Percentiles rank a stretch among this genome's conserved stretches.
These are phyloP conservation scores for Skeletonema potamos DNA, from an alignment of 108 stramenopile genomes.

Conservation along the genomic window DNA sequence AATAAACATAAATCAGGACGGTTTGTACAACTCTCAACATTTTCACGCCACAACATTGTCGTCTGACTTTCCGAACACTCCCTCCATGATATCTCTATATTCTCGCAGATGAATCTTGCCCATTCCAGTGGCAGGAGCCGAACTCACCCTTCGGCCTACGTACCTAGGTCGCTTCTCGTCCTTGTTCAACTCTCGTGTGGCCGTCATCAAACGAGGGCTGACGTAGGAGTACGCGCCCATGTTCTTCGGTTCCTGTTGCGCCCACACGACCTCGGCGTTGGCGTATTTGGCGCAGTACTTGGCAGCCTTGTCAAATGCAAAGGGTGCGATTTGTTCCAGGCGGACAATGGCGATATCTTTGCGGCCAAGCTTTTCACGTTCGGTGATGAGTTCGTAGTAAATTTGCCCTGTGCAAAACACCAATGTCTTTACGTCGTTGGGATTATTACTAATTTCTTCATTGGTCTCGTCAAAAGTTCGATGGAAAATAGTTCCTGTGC, in stretches of 20 bases:
- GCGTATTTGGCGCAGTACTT: slow-evolving; percentile 68
- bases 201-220: slow-evolving; percentile 92
- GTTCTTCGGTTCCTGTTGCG: slow-evolving; percentile 96
- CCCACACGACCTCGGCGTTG: slow-evolving; percentile 96
- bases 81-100: slow-evolving; percentile 84
- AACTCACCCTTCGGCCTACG: slow-evolving; percentile 92
- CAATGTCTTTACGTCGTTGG: slow-evolving; percentile 87
- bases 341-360: slow-evolving; percentile 94
- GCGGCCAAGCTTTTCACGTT: slow-evolving; percentile 78
- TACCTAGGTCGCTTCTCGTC: slow-evolving; percentile 90
- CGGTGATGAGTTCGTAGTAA: slow-evolving; percentile 95
- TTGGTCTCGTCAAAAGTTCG: slow-evolving; percentile 86
- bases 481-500: slow-evolving; percentile 87
- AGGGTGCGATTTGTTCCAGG: slow-evolving; percentile 98
- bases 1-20: neutral
- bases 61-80: slow-evolving; percentile 63
- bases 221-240: slow-evolving; percentile 96
- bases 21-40: neutral
- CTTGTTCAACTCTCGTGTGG: slow-evolving; percentile 90
- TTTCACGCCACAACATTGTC: neutral
- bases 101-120: slow-evolving; percentile 85
- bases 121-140: slow-evolving; percentile 97
- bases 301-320: slow-evolving; percentile 96
- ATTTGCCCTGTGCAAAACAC: slow-evolving; percentile 97
- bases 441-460: slow-evolving; percentile 64